Evolutionary conservation across 768 basidiomycete species (phyloP), one percentile per base, ranked within the genome.

Genomic region (Suillus variegatus): DNA sequence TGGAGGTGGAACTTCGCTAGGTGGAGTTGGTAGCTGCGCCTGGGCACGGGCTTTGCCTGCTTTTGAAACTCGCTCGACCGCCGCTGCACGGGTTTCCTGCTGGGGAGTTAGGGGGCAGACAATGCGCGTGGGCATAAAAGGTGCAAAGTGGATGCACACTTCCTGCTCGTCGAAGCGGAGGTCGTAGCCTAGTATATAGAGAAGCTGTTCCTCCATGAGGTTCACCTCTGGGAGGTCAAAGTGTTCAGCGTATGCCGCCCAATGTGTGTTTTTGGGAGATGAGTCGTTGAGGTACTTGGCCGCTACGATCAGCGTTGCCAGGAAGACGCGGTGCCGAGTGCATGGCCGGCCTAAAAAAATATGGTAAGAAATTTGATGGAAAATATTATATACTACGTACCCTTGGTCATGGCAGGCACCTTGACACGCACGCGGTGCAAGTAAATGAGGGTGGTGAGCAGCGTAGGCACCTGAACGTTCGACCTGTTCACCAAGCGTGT

Each of bases 271-370:
- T 84, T 95, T 97, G 4, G 94, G 94, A 54, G 91, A 91, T n/a
- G 92, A 91, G 78, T 96, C 94, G 78, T 99, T 97, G 74, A 98
- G 88, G 78, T 98, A 98, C 80, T 99, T 99, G 67, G 95, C 91
- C 28, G 97, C 89, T 49, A 94, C 92, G 77, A 99, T 98, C 71
- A 99, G 90, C 1, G 93, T 90, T 28, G 97, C 97, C 70, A 99
- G 86, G 79, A 99, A 98, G 61, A 99, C 91, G 57, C 97, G 90
- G 74, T 99, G 97, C 43, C 94, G 87, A 25, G 97, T 97, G 77
- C 95, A 97, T 28, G 91, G 86, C 82, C 95, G 89, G 57, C 95
- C 84, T 83, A 65, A 51, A 6, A 52, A 62, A 60, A 14, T 49
- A 66, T 64, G 64, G 20, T 10, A 18, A 20, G 66, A 55, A 47